Conservation (phyloP, 2,329 filamentous ascomycete genomes). For the Trichoderma atrobrunneum region DNA sequence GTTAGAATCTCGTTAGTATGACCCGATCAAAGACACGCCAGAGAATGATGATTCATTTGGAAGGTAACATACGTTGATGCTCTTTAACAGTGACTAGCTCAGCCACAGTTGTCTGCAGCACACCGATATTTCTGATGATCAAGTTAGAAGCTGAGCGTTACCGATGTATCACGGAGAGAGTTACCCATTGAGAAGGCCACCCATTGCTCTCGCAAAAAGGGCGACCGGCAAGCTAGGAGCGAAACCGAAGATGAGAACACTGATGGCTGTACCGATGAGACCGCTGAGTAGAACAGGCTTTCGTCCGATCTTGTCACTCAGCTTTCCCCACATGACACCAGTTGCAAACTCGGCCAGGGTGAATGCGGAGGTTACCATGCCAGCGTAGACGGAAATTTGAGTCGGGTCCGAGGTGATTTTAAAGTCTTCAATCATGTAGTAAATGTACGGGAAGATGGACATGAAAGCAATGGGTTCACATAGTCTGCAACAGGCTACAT, state of each 20-base stretch:
- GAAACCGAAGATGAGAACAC: slow-evolving; percentile 91
- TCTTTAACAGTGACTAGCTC: slow-evolving; percentile 91
- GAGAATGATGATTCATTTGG: background rate
- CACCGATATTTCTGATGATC: slow-evolving; percentile 74
- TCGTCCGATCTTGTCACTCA: slow-evolving; percentile 88
- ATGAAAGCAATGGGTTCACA: slow-evolving; percentile 99
- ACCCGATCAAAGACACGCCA: background rate
- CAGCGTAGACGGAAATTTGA: slow-evolving; percentile 86
- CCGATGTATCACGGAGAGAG: background rate
- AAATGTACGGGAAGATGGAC: slow-evolving; percentile 98
- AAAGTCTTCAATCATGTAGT: slow-evolving; percentile 95
- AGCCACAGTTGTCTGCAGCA: slow-evolving; percentile 90
- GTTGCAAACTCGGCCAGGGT: slow-evolving; percentile 94
- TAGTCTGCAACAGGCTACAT: slow-evolving; percentile 81
- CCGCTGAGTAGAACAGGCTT: slow-evolving; percentile 90
- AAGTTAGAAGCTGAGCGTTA: background rate
- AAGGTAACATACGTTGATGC: slow-evolving; percentile 69
- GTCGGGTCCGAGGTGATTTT: slow-evolving; percentile 73
- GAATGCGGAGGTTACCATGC: slow-evolving; percentile 94
- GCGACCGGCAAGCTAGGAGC: slow-evolving; percentile 78
- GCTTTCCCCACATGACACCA: slow-evolving; percentile 85
- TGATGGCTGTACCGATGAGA: slow-evolving; percentile 85
- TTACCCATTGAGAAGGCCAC: slow-evolving; percentile 86
- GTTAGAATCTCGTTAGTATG: slow-evolving; percentile 27
- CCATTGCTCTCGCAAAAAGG: slow-evolving; percentile 81